phyloP scores from a whole-genome alignment of 192 early-diverging fungal species.

The Coemansia sp. region DNA sequence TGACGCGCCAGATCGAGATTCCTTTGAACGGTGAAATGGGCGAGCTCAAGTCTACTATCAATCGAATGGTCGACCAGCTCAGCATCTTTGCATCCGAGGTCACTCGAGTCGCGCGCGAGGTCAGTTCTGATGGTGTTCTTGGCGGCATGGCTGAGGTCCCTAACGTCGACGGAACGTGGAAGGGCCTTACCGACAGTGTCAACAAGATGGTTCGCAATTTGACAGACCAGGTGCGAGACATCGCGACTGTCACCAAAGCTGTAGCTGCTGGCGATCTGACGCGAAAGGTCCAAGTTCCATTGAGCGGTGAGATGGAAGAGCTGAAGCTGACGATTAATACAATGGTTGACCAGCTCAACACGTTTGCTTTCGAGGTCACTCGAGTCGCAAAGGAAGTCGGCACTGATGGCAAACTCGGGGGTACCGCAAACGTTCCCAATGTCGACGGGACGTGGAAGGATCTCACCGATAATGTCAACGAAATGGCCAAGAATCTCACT shows the following conservation, averaged over 20 bases:
- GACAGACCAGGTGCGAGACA: slow-evolving; percentile 60
- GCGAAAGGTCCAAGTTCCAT: slow-evolving; percentile 55
- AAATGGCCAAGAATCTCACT: slow-evolving; percentile 64
- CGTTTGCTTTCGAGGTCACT: slow-evolving; percentile 64
- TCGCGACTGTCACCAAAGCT: slow-evolving; percentile 59
- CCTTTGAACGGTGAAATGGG: slow-evolving; percentile 63
- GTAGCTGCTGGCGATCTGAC: slow-evolving; percentile 59
- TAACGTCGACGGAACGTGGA: slow-evolving; percentile 63
- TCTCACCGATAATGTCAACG: slow-evolving; percentile 65
- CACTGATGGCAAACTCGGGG: slow-evolving; percentile 55
- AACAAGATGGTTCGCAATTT: slow-evolving; percentile 62
- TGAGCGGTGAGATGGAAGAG: slow-evolving; percentile 13
- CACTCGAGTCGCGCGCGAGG: slow-evolving; percentile 61
- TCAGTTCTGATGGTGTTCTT: slow-evolving; percentile 63
- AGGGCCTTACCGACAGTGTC: slow-evolving; percentile 63
- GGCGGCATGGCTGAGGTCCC: slow-evolving; percentile 62
- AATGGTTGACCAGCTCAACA: slow-evolving; percentile 39
- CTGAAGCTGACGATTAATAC: slow-evolving; percentile 15
- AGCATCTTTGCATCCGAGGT: slow-evolving; percentile 62
- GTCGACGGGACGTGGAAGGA: slow-evolving; percentile 64
- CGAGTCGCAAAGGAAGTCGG: slow-evolving; percentile 66
- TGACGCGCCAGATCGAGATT: slow-evolving; percentile 54
- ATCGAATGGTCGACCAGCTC: slow-evolving; percentile 64
- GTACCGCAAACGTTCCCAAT: slow-evolving; percentile 53
- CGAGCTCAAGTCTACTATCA: slow-evolving; percentile 63